Evolutionary conservation across 169 alveolate species (phyloP).

Genomic region (Miamiensis avidus): DNA sequence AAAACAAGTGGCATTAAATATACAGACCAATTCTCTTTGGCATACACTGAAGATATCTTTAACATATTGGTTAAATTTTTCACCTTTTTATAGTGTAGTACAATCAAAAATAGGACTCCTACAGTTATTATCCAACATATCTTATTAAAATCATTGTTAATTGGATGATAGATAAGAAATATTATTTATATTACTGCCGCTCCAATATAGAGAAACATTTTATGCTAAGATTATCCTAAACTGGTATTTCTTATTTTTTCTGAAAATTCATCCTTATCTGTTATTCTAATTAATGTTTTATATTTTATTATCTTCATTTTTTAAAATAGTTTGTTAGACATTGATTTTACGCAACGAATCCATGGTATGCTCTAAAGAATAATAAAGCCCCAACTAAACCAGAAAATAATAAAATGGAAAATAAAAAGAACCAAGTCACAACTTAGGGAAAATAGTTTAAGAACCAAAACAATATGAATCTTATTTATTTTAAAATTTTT

Average conservation of each 20-base stretch:
- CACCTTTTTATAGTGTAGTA: not conserved
- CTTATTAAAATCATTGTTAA: not conserved
- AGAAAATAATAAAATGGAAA: not conserved
- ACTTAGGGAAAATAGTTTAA: not conserved
- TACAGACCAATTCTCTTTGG: not conserved
- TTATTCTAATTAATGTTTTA: no score
- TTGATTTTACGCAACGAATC: not conserved
- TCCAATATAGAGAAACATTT: not conserved
- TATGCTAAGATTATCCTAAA: not conserved
- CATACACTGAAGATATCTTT: not conserved
- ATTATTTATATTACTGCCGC: not conserved
- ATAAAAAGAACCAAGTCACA: not conserved
- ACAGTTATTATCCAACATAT: not conserved
- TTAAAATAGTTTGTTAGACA: no score
- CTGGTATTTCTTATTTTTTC: no score
- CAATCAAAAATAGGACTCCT: not conserved
- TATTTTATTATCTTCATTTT: no score
- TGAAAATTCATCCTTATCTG: not conserved
- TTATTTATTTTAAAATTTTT: no score
- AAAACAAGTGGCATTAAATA: not conserved
- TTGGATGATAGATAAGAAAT: no score
- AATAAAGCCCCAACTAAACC: not conserved
- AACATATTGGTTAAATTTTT: not conserved
- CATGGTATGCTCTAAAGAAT: not conserved
- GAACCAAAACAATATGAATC: not conserved